phyloP scores from a whole-genome alignment of 345 rosid genomes.

The Cardiospermum halicacabum region DNA sequence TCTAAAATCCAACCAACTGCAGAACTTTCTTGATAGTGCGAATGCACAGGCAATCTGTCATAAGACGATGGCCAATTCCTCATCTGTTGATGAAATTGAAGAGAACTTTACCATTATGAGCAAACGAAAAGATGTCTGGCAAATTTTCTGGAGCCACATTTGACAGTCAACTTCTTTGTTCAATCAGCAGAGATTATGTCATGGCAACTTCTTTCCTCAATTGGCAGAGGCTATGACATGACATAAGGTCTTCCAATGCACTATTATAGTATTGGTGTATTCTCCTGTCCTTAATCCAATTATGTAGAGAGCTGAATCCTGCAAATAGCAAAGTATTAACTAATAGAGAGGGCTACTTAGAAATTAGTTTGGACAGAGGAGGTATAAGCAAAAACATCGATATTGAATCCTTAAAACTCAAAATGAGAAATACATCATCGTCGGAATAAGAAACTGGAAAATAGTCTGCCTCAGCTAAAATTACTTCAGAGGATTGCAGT shows the following conservation, averaged over 20 bases:
- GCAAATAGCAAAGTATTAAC: conserved; percentile 29
- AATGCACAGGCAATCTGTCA: conserved; percentile 2
- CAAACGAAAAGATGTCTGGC: background rate
- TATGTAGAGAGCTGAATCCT: conserved; percentile 23
- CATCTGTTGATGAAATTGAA: background rate
- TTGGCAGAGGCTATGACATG: background rate
- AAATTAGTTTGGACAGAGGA: conserved; percentile 2
- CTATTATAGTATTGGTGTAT: conserved; percentile 5
- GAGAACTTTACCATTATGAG: background rate
- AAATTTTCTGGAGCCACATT: background rate
- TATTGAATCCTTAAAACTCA: background rate
- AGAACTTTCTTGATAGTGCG: background rate
- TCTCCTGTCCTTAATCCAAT: conserved; percentile 11
- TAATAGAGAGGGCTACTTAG: conserved; percentile 12
- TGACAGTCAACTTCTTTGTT: conserved; percentile 1
- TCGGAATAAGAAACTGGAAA: background rate
- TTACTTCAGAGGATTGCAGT: background rate
- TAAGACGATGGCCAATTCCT: background rate
- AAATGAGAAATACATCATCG: conserved; percentile 3
- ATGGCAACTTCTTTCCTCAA: conserved; percentile 18
- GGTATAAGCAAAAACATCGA: background rate
- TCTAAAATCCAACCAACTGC: background rate
- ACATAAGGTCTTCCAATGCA: conserved; percentile 15
- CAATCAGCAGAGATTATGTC: conserved; percentile 16
- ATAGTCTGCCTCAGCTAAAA: background rate